Base-by-base conservation (phyloP, 495 filamentous ascomycete genomes). In the Daldinia loculata region DNA sequence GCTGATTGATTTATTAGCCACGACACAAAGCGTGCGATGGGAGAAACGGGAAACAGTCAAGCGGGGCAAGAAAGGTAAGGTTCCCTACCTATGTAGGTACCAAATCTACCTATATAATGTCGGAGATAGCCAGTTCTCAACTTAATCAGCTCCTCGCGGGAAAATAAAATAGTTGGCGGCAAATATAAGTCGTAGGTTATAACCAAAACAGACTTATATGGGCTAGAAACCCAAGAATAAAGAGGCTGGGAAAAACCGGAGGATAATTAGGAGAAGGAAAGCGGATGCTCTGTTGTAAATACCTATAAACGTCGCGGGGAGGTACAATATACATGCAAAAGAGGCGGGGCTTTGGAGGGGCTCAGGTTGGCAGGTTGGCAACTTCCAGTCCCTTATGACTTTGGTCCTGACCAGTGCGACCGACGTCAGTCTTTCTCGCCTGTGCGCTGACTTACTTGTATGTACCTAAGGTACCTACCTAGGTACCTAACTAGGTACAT, bases 1-100 rank as follows among this genome's bases (percentile, higher is more conserved):
- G 57, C 34, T 61, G 56, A 32, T 34, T 3, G 66, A 73, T 73
- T 73, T 73, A 73, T 73, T 73, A 73, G 70, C 70, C 70, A 73
- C 61, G 41, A 66, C n/a, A 63, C 65, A 69, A 66, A 60, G 50
- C 17, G 61, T 62, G 70, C 66, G 52, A 73, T 52, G 24, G 69
- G 48, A 52, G 61, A 45, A 52, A 62, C 50, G 43, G 50, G 19
- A 66, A 61, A 30, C 38, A 36, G 61, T 61, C 15, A 52, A 69
- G 70, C 70, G 70, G 70, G 70, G 70, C 70, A 68, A 41, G 36
- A 56, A 51, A 30, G 27, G 36, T 32, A 29, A 36, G 3, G 34
- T 36, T 61, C 38, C 30, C 29, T 61, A 61, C 34, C 34, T 36
- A 14, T 3, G 34, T 36, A 14, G 11, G 34, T 36, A 36, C 29